Conservation (phyloP, 345 rosid species). For the Eucalyptus pauciflora region DNA sequence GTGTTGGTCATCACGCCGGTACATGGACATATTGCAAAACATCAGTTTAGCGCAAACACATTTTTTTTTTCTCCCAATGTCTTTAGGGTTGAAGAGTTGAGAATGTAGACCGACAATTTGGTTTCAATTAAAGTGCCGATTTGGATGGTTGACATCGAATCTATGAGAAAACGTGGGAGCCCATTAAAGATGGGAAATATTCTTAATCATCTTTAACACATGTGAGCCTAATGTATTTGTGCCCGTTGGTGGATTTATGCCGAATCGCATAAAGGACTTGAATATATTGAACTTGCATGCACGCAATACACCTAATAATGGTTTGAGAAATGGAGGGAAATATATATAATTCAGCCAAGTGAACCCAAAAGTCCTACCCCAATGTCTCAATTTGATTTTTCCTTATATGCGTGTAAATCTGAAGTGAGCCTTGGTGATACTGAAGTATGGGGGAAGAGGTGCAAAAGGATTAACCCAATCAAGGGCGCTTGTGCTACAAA, state of each 20-base stretch:
- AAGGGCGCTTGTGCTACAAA: background rate
- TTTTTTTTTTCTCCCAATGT: background rate
- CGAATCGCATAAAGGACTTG: background rate
- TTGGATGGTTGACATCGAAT: rapidly evolving
- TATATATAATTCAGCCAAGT: background rate
- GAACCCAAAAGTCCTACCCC: background rate
- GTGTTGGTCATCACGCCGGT: rapidly evolving
- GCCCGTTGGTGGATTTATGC: rapidly evolving
- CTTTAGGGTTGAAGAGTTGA: background rate
- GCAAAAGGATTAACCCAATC: background rate
- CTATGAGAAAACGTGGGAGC: background rate
- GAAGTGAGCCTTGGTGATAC: rapidly evolving
- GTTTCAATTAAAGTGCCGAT: rapidly evolving
- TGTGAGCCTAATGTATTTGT: background rate
- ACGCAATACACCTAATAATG: background rate
- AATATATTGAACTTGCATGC: background rate
- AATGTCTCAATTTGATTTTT: background rate
- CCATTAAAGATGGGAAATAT: background rate
- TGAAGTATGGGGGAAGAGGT: background rate
- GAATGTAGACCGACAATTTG: background rate
- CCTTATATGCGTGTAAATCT: rapidly evolving
- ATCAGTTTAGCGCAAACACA: background rate
- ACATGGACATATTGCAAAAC: background rate
- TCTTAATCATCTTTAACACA: rapidly evolving
- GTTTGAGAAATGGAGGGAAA: rapidly evolving